These are phyloP conservation scores for Prinsepia uniflora DNA, from an alignment of 306 rosid genomes.

Conservation along the genomic window DNA sequence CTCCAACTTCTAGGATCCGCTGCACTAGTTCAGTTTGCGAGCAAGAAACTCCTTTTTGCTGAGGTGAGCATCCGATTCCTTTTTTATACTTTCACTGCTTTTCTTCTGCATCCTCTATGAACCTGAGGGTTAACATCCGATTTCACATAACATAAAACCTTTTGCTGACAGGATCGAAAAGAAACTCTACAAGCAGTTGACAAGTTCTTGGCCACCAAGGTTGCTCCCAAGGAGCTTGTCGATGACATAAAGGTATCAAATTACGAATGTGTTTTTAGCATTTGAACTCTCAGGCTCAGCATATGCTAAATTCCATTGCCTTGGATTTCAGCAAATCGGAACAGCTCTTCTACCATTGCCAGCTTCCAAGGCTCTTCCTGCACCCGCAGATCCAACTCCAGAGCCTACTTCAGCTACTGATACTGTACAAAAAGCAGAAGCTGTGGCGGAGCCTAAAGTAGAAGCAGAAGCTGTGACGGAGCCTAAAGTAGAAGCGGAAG, in stretches of 20 bases:
- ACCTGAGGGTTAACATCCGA: neutral
- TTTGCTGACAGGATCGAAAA: slow-evolving; percentile 66
- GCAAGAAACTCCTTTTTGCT: slow-evolving; percentile 82
- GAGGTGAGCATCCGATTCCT: slow-evolving; percentile 48
- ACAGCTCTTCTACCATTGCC: slow-evolving; percentile 70
- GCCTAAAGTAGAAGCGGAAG: too few species aligned
- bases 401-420: slow-evolving; percentile 39
- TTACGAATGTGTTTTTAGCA: neutral
- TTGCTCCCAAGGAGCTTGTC: slow-evolving; percentile 79
- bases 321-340: slow-evolving; percentile 70
- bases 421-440: slow-evolving; percentile 47
- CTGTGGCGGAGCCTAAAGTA: too few species aligned
- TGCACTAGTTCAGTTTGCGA: slow-evolving; percentile 74
- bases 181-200: slow-evolving; percentile 62
- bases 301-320: slow-evolving; percentile 1
- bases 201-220: slow-evolving; percentile 75
- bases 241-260: slow-evolving; percentile 70
- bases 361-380: slow-evolving; percentile 61
- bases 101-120: neutral
- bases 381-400: slow-evolving; percentile 42
- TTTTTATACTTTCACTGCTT: neutral
- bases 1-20: slow-evolving; percentile 87
- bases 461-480: too few species aligned
- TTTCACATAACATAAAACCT: neutral
- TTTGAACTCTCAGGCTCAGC: neutral